Conservation (phyloP, 2,329 filamentous ascomycete genomes). For the Catunica adiposa region DNA sequence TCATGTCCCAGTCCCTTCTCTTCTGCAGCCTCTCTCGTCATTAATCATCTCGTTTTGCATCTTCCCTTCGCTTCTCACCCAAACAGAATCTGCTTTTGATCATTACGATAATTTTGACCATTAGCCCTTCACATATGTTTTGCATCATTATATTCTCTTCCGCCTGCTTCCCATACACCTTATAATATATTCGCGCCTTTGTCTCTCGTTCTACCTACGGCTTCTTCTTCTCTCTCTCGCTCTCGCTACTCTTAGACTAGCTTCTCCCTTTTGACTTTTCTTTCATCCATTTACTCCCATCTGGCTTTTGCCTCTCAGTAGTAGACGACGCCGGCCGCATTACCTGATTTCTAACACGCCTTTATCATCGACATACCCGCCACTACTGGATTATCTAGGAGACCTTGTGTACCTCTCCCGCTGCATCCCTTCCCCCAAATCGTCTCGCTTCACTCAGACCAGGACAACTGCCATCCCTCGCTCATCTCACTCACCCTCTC, state of each 20-base stretch:
- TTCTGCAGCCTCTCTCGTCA: neutral
- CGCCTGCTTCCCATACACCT: neutral
- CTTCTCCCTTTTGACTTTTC: neutral
- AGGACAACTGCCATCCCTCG: neutral
- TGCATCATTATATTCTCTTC: neutral
- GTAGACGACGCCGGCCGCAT: constrained; percentile 1
- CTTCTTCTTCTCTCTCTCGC: constrained; percentile 1
- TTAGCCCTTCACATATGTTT: neutral
- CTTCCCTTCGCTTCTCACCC: neutral
- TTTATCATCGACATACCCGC: neutral
- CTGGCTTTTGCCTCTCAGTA: neutral
- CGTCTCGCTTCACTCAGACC: neutral
- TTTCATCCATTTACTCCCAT: neutral
- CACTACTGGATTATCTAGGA: neutral
- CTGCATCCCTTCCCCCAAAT: neutral
- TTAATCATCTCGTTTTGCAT: neutral
- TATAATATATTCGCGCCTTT: neutral
- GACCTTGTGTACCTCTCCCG: neutral
- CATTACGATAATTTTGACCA: neutral
- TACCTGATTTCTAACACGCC: neutral
- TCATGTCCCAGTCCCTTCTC: neutral
- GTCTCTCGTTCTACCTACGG: neutral
- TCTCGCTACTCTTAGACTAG: neutral
- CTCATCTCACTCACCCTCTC: constrained; percentile 1
- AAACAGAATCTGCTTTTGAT: neutral